Evolutionary conservation across 331 rosid species (phyloP), one percentile per base, ranked within the genome.

Genomic region (Pyracantha coccinea): DNA sequence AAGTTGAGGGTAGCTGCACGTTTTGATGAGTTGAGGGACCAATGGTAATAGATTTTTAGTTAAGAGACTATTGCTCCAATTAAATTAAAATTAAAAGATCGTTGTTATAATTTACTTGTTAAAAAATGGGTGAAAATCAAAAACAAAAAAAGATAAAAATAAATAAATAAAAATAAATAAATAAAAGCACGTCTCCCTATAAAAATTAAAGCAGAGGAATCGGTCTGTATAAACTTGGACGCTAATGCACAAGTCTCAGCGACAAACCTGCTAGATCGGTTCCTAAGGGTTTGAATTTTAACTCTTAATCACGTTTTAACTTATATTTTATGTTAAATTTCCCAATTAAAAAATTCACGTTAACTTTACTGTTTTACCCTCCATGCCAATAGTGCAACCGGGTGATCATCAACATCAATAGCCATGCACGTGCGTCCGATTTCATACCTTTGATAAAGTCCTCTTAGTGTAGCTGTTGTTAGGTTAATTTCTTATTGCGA

Each of bases 261-360:
- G 89, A 83, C 69, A 83, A 78, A 82, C 74, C 77, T 71, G 88
- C 85, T 80, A 35, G 91, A 84, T 87, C 88, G 87, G 73, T 82
- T 87, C 87, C 82, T 71, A 31, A 75, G 85, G 88, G 23, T 47
- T 74, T 77, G 83, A 79, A 82, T 74, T 84, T 72, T 52, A 71
- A 71, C 84, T 31, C 68, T 63, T 28, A 64, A 33, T 75, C 66
- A 64, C 62, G 68, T 38, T 62, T 68, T 53, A 38, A 60, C 31
- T 29, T 19, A 58, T 68, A 24, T 50, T 66, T 66, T 20, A 41
- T 14, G 13, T 10, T 23, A 21, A 29, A 28, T 63, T 11, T 53
- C 20, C 54, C 35, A 21, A 17, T 15, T 8, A 41, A 53, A 68
- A 20, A 68, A 4, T 13, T 15, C 4, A 7, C 5, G 2, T 11